Percentiles rank a stretch among this genome's conserved stretches.
Conservation (phyloP, 805 yeast species). For the Wickerhamiella allomyrinae region DNA sequence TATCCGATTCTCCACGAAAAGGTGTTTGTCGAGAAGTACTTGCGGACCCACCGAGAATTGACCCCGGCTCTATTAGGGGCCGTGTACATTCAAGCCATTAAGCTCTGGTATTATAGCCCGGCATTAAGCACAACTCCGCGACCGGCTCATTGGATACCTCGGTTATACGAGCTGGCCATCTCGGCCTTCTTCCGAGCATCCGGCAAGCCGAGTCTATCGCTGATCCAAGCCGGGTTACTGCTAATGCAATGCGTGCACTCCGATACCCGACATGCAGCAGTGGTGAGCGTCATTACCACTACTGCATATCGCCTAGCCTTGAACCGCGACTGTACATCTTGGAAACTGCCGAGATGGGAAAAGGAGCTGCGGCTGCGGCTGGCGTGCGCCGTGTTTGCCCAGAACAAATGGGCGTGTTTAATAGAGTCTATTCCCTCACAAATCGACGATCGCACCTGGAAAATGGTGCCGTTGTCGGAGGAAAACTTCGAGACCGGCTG, state of each 20-base stretch:
- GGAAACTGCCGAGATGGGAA: constrained; percentile 95
- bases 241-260: constrained; percentile 36
- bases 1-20: constrained; percentile 84
- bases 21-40: constrained; percentile 80
- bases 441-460: constrained; percentile 61
- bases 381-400: constrained; percentile 92
- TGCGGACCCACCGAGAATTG: constrained; percentile 81
- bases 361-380: constrained; percentile 71
- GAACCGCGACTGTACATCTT: constrained; percentile 76
- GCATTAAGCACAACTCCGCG: constrained; percentile 59
- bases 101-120: constrained; percentile 90
- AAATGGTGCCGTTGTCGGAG: constrained; percentile 30
- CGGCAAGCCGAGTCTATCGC: constrained; percentile 78
- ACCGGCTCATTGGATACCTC: constrained; percentile 48
- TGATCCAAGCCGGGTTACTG: constrained; percentile 33
- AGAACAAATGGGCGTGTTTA: constrained; percentile 81
- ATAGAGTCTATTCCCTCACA: constrained; percentile 79
- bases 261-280: constrained; percentile 62
- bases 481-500: constrained; percentile 23
- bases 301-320: constrained; percentile 82
- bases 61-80: constrained; percentile 86
- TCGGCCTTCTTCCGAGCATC: constrained; percentile 54
- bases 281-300: constrained; percentile 76
- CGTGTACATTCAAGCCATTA: constrained; percentile 74
- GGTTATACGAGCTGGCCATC: constrained; percentile 54